Conservation (phyloP, 345 rosid genomes). For the Eucalyptus pumila region DNA sequence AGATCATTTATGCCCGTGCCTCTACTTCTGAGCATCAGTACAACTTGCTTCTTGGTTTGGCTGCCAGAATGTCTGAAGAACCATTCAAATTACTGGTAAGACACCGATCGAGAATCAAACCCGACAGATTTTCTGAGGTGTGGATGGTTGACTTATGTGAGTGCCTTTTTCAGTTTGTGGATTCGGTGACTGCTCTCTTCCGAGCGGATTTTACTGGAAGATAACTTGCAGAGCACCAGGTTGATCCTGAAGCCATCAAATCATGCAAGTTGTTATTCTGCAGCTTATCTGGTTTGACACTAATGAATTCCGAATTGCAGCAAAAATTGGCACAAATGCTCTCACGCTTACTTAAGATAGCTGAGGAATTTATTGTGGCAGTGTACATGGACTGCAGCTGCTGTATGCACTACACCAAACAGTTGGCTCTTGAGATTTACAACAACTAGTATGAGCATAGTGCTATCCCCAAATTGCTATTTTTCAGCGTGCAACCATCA, state of each 20-base stretch:
- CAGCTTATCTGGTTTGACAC: too few species aligned
- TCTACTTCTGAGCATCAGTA: neutral
- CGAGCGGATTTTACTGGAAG: slow-evolving; percentile 91
- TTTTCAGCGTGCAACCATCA: too few species aligned
- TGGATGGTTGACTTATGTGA: neutral
- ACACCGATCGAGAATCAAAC: neutral
- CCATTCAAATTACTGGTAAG: neutral
- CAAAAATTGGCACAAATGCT: neutral
- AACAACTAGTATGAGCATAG: too few species aligned
- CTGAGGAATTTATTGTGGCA: slow-evolving; percentile 92
- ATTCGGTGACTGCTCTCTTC: slow-evolving; percentile 78
- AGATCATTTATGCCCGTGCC: neutral
- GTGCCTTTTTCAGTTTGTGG: slow-evolving; percentile 45
- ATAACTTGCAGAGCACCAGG: too few species aligned
- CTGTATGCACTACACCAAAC: too few species aligned
- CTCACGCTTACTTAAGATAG: slow-evolving; percentile 70
- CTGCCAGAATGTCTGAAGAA: neutral
- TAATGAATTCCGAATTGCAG: neutral
- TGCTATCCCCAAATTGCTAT: too few species aligned
- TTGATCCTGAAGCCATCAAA: too few species aligned
- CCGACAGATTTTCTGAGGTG: neutral
- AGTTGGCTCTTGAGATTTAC: too few species aligned
- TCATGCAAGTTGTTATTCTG: too few species aligned
- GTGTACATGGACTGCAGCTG: slow-evolving; percentile 32
- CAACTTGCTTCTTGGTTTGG: neutral